phyloP scores from a whole-genome alignment of 75 land plant species.

The Larix kaempferi region DNA sequence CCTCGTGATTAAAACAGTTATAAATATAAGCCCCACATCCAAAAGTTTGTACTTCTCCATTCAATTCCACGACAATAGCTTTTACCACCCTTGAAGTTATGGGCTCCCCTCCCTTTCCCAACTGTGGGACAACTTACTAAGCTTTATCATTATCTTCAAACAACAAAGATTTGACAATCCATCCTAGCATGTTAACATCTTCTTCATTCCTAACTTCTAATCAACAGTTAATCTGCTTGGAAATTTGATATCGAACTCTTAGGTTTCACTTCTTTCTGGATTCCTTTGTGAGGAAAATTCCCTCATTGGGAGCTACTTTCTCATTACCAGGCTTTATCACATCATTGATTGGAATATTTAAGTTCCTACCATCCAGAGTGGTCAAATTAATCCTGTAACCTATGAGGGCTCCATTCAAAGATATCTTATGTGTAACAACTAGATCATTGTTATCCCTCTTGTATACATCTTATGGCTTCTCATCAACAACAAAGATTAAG shows the following conservation, averaged over 20 bases:
- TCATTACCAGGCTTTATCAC: constrained; percentile 67
- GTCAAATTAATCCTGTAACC: constrained; percentile 59
- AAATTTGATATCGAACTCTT: constrained; percentile 61
- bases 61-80: not conserved
- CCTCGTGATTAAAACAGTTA: not conserved
- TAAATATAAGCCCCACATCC: not conserved
- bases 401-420: constrained; percentile 66
- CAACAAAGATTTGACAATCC: not conserved
- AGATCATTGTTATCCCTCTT: constrained; percentile 84
- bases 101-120: not conserved
- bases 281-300: constrained; percentile 79
- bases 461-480: constrained; percentile 68
- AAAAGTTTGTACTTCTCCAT: not conserved
- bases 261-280: constrained; percentile 57
- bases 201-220: constrained; percentile 62
- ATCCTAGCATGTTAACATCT: constrained; percentile 17
- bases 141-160: too few species aligned
- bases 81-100: not conserved
- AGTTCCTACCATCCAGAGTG: constrained; percentile 62
- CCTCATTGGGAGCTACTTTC: constrained; percentile 76
- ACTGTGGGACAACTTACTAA: not conserved
- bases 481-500: constrained; percentile 79
- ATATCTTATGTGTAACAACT: constrained; percentile 55
- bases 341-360: constrained; percentile 60
- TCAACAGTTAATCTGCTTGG: constrained; percentile 54